Evolutionary conservation across 2,329 filamentous ascomycete species (phyloP).

Genomic region (Cladophialophora yegresii): DNA sequence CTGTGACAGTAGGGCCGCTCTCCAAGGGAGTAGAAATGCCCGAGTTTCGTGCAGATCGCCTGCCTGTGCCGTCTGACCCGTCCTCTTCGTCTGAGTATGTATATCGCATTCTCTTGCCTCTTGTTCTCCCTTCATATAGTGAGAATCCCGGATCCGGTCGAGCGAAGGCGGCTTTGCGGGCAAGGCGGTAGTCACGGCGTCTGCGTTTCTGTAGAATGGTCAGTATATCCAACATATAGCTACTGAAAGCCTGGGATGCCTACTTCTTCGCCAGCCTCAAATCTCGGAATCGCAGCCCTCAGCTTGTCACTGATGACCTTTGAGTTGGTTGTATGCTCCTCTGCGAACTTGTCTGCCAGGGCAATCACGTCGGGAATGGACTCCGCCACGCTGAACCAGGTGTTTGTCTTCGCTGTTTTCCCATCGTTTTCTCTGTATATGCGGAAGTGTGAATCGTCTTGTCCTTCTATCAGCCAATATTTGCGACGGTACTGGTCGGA

Average conservation of each 20-base stretch:
- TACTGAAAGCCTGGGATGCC: constrained; percentile 35
- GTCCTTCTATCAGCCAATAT: constrained; percentile 91
- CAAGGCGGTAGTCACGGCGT: constrained; percentile 84
- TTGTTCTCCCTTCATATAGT: constrained; percentile 91
- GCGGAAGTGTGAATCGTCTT: constrained; percentile 90
- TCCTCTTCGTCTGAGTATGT: constrained; percentile 84
- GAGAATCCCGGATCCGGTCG: constrained; percentile 88
- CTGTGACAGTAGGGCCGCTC: constrained; percentile 67
- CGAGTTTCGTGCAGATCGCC: constrained; percentile 67
- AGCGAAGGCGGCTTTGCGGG: constrained; percentile 82
- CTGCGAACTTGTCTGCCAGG: constrained; percentile 73
- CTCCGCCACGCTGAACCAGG: constrained; percentile 92
- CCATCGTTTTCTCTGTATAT: constrained; percentile 90
- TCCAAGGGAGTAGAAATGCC: constrained; percentile 73
- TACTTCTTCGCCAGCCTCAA: constrained; percentile 91
- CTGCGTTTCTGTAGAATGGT: constrained; percentile 72
- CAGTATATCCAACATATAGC: constrained; percentile 32
- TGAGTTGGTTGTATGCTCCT: constrained; percentile 74
- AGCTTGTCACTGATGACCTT: constrained; percentile 78
- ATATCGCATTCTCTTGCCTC: constrained; percentile 94
- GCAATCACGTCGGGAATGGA: constrained; percentile 80
- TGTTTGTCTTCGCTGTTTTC: constrained; percentile 68
- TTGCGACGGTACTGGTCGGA: constrained; percentile 85
- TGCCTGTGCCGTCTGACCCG: constrained; percentile 62
- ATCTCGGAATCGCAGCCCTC: constrained; percentile 75